phyloP scores from a whole-genome alignment of 139 green algal genomes.

The Yamagishiella unicocca region DNA sequence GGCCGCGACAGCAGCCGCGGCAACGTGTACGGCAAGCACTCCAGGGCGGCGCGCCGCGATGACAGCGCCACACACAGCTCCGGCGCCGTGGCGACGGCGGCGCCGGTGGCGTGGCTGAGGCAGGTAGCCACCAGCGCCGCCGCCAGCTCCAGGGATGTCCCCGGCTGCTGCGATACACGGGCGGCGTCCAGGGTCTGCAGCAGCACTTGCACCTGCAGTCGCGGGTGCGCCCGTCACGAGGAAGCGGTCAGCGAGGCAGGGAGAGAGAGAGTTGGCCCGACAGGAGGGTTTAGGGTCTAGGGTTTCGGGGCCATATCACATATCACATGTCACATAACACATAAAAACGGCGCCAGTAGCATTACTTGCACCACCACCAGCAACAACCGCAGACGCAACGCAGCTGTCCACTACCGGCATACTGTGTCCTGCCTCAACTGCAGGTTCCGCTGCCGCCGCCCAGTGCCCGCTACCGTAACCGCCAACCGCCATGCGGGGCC shows the following conservation, averaged over 20 bases:
- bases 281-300: too few species aligned
- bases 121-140: conserved; percentile 13
- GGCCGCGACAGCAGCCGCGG: conserved; percentile 15
- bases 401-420: too few species aligned
- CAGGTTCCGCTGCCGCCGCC: too few species aligned
- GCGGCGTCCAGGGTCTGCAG: conserved; percentile 37
- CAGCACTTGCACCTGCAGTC: conserved; percentile 42
- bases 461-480: too few species aligned
- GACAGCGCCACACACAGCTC: conserved; percentile 17
- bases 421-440: too few species aligned
- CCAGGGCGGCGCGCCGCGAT: background rate
- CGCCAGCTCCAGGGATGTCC: background rate
- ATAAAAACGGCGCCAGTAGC: too few species aligned
- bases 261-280: background rate
- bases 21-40: conserved; percentile 32
- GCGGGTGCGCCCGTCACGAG: background rate
- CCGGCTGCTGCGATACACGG: background rate
- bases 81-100: background rate
- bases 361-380: too few species aligned
- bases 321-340: too few species aligned
- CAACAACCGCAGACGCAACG: too few species aligned
- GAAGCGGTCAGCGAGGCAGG: background rate
- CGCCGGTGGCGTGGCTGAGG: background rate
- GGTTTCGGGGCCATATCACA: too few species aligned
- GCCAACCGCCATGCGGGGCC: background rate